Evolutionary conservation across 768 basidiomycete species (phyloP), one percentile per base, ranked within the genome.

Genomic region (Podaxis sp.): DNA sequence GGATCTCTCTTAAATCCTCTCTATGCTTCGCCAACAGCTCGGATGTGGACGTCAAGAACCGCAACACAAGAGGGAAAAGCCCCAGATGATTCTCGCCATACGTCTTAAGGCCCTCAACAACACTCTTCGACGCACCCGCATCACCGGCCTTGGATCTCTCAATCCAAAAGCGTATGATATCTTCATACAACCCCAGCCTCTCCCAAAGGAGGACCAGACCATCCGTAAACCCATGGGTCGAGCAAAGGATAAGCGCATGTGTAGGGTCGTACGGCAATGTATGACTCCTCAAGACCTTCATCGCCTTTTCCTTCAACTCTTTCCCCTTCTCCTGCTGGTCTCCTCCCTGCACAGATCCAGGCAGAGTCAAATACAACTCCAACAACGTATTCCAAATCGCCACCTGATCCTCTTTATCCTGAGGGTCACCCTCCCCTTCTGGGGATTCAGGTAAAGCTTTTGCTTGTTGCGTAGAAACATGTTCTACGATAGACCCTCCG

Each of bases 341-440:
- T 12, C 67, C 68, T 55, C 64, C 44, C 8, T 30, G 20, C 3
- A 33, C 7, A n/a, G 49, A 15, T 2, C 46, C 51, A n/a, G 84
- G 82, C 38, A 82, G 72, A 7, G 88, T 84, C 50, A 99, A 83
- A 72, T 98, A 98, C 11, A 99, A 83, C 75, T 99, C 96, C 63
- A 99, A 77, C 2, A 99, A 79, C 10, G 96, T 98, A 75, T 96
- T 97, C 96, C 96, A 98, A 2, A 98, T 88, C 0, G 95, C 89
- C 8, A 84, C 80, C 24, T 50, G 93, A 69, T 96, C 93, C 8
- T 74, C 73, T 68, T 78, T 80, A 64, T 91, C 90, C 0, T 64
- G 71, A 30, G 78, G 76, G 55, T 84, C 83, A 22, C 69, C 94
- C 12, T 50, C 20, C 44, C 85, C 84, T 1, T 77, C 63, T 30